These are phyloP conservation scores for Austropuccinia psidii DNA, from an alignment of 1,284 basidiomycete species.

Conservation along the genomic window DNA sequence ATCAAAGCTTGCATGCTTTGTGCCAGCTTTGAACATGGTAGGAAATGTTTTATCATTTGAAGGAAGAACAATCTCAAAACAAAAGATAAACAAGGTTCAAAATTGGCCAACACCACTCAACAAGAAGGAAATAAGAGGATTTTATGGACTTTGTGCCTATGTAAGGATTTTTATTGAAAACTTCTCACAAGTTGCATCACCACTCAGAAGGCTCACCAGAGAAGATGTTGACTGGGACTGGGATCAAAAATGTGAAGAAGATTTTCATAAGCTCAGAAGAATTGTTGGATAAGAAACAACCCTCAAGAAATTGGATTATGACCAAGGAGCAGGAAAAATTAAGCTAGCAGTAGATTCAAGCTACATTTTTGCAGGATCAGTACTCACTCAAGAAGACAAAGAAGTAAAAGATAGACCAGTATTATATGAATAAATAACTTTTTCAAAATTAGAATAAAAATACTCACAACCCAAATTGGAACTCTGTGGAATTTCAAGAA, in stretches of 20 bases:
- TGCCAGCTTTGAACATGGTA: background rate
- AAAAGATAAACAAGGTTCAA: background rate
- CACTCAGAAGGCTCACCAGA: background rate
- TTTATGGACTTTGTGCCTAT: conserved; percentile 4
- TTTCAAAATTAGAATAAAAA: background rate
- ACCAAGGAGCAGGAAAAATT: background rate
- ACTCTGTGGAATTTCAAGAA: conserved; percentile 8
- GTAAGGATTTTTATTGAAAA: conserved; percentile 13
- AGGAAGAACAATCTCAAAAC: too few relatives aligned
- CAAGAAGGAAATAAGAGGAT: background rate
- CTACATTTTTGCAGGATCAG: background rate
- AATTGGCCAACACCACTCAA: background rate
- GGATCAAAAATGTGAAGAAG: background rate
- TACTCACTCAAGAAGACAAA: background rate
- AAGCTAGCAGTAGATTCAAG: background rate
- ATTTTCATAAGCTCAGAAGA: background rate
- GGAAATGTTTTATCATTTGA: background rate
- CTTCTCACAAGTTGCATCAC: background rate
- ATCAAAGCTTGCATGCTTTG: background rate
- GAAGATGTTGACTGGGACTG: background rate
- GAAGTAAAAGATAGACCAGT: background rate
- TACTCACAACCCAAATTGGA: conserved; percentile 18
- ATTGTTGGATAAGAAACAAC: background rate
- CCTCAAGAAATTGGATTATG: background rate
- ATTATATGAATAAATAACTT: background rate